Conservation (phyloP, 208 protist genomes). For the Crithidia bombi region DNA sequence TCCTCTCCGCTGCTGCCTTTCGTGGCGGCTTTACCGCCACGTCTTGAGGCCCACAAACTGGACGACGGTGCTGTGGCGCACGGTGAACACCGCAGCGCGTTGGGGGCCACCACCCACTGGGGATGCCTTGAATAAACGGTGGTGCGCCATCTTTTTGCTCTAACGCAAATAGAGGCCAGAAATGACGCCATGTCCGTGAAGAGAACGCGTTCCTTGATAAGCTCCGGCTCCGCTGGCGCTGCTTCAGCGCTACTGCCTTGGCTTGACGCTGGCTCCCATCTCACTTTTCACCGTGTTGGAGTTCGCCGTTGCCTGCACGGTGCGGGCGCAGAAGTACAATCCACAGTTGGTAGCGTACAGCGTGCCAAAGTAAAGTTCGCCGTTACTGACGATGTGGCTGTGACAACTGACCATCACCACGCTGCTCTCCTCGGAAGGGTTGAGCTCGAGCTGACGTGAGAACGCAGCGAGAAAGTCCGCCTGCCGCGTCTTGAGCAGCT, state of each 20-base stretch:
- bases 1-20: not conserved
- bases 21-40: conserved; percentile 47
- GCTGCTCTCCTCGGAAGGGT: conserved; percentile 34
- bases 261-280: not conserved
- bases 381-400: conserved; percentile 55
- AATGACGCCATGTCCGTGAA: conserved; percentile 54
- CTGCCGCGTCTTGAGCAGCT: conserved; percentile 31
- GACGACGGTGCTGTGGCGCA: conserved; percentile 43
- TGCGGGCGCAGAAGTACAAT: conserved; percentile 55
- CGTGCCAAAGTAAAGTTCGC: conserved; percentile 35
- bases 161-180: conserved; percentile 57
- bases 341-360: conserved; percentile 55
- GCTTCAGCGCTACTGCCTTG: not conserved
- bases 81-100: conserved; percentile 61
- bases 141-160: conserved; percentile 21
- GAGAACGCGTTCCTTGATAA: conserved; percentile 54
- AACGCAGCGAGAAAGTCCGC: conserved; percentile 48
- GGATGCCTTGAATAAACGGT: conserved; percentile 50
- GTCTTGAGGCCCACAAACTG: conserved; percentile 56
- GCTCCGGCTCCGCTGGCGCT: conserved; percentile 25
- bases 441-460: conserved; percentile 57
- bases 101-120: conserved; percentile 53
- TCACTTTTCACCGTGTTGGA: conserved; percentile 3
- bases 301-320: not conserved
- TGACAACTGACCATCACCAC: conserved; percentile 51